phyloP scores from a whole-genome alignment of 139 green algal species.

The Gonium pectorale region DNA sequence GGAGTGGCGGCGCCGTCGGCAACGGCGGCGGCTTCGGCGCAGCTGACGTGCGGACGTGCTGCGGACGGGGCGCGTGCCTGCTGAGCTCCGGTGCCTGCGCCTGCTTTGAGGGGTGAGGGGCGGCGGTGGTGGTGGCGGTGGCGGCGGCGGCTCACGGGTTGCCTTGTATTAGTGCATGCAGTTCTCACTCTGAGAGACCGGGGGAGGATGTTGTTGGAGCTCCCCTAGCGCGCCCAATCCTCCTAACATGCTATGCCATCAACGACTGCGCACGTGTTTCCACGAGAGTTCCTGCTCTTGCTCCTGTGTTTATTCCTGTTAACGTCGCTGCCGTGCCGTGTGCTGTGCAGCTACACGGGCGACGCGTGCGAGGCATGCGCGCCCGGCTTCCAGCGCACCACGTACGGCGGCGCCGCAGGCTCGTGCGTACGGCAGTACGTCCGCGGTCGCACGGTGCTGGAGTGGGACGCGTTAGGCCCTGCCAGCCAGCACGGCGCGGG shows the following conservation, averaged over 20 bases:
- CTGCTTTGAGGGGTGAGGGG: slow-evolving; percentile 56
- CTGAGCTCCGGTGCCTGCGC: slow-evolving; percentile 35
- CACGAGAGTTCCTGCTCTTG: no score
- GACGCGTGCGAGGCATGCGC: slow-evolving; percentile 46
- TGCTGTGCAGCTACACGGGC: slow-evolving; percentile 49
- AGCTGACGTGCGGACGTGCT: slow-evolving; percentile 38
- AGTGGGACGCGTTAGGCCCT: slow-evolving; percentile 13
- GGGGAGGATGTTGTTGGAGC: no score
- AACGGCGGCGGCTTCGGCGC: neutral
- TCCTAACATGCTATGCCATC: no score
- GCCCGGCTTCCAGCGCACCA: slow-evolving; percentile 29
- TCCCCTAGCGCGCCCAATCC: no score
- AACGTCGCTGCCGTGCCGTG: no score
- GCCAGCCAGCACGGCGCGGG: neutral
- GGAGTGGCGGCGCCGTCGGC: neutral
- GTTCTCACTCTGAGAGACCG: no score
- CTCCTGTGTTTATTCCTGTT: neutral
- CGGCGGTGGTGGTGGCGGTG: no score
- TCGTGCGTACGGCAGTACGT: slow-evolving; percentile 48
- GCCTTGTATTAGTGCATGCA: no score
- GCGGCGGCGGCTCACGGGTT: no score
- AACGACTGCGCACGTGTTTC: no score
- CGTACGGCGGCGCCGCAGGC: neutral
- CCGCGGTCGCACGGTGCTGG: slow-evolving; percentile 7
- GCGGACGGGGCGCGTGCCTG: slow-evolving; percentile 55